Evolutionary conservation across 768 basidiomycete species (phyloP).

Genomic region (Lentinula detonsa): DNA sequence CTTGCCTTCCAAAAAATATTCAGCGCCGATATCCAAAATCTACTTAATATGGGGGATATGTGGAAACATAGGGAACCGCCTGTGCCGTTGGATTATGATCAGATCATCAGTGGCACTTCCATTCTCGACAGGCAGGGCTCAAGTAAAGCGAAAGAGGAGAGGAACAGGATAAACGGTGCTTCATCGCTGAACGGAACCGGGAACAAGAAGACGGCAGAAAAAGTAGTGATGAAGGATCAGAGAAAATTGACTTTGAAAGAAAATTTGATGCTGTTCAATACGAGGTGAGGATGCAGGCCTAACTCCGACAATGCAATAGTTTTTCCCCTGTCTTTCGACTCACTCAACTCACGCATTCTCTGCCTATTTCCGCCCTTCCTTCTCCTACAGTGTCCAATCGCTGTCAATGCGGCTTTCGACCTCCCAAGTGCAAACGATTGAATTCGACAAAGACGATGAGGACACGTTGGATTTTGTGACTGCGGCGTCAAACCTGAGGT

Average conservation of each 20-base stretch:
- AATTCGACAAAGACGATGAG: slow-evolving; percentile 98
- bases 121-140: slow-evolving; percentile 17
- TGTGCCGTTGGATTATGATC: slow-evolving; percentile 74
- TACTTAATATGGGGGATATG: slow-evolving; percentile 94
- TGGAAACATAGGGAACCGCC: slow-evolving; percentile 91
- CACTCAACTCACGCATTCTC: slow-evolving; percentile 7
- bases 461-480: slow-evolving; percentile 97
- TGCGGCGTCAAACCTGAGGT: slow-evolving; percentile 88
- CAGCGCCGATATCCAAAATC: slow-evolving; percentile 77
- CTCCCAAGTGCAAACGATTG: slow-evolving; percentile 59
- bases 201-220: too few species aligned
- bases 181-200: slow-evolving; percentile 12
- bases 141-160: slow-evolving; percentile 7
- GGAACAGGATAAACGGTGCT: slow-evolving; percentile 2
- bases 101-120: slow-evolving; percentile 63
- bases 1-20: slow-evolving; percentile 90
- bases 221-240: slow-evolving; percentile 65
- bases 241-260: slow-evolving; percentile 70
- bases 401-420: slow-evolving; percentile 62
- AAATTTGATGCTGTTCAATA: slow-evolving; percentile 75
- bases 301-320: too few species aligned
- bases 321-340: too few species aligned
- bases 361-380: background rate
- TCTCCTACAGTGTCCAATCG: slow-evolving; percentile 61
- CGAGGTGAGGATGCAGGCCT: slow-evolving; percentile 47